Percentiles rank a stretch among this genome's conserved stretches.
These are phyloP conservation scores for Colletotrichum sp. DNA, from an alignment of 2,329 filamentous ascomycete species.

Conservation along the genomic window DNA sequence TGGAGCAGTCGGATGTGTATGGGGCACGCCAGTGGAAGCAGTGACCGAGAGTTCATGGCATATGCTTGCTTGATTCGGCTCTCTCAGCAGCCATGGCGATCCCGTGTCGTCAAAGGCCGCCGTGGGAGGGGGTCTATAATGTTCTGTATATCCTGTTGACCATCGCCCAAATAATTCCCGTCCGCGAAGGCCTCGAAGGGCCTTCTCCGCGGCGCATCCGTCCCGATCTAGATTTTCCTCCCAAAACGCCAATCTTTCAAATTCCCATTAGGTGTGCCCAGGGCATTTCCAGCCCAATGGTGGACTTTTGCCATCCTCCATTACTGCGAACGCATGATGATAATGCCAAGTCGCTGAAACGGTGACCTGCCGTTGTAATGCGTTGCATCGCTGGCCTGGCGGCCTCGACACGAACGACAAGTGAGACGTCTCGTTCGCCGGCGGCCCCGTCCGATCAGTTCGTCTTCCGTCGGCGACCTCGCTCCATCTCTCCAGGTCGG, in stretches of 20 bases:
- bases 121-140: not conserved
- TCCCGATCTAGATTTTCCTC: not conserved
- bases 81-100: not conserved
- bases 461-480: not conserved
- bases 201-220: not conserved
- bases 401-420: not conserved
- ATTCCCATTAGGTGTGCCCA: not conserved
- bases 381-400: not conserved
- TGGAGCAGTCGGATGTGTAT: slow-evolving; percentile 9
- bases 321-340: not conserved
- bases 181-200: not conserved
- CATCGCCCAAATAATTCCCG: not conserved
- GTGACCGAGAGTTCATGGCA: not conserved
- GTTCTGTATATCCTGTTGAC: not conserved
- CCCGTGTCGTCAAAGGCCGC: not conserved
- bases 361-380: not conserved
- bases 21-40: not conserved
- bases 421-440: not conserved
- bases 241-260: not conserved
- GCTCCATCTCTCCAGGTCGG: rapidly evolving
- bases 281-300: not conserved
- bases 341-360: not conserved
- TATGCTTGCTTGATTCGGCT: not conserved
- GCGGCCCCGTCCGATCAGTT: not conserved
- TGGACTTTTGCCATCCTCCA: not conserved